These are phyloP conservation scores for Neurospora crassa DNA, from an alignment of 2,329 filamentous ascomycete genomes.

Conservation along the genomic window DNA sequence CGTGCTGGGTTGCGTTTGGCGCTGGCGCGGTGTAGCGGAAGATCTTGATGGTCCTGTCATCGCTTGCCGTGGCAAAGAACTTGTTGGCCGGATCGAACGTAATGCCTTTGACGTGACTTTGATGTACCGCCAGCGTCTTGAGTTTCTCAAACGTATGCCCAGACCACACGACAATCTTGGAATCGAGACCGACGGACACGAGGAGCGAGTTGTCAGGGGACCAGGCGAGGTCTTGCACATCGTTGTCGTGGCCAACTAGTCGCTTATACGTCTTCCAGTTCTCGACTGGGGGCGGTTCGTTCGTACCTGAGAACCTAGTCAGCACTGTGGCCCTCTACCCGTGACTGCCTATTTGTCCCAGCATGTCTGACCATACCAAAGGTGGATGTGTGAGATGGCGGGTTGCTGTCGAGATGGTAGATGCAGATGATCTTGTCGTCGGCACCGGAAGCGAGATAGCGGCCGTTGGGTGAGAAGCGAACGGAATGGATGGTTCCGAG, in stretches of 20 bases:
- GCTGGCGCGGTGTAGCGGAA: constrained; percentile 88
- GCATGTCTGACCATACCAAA: constrained; percentile 49
- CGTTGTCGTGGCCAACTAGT: constrained; percentile 93
- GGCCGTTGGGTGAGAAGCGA: constrained; percentile 89
- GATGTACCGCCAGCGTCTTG: constrained; percentile 85
- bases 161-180: constrained; percentile 97
- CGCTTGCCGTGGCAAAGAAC: constrained; percentile 96
- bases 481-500: constrained; percentile 96
- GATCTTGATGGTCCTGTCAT: constrained; percentile 93
- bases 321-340: constrained; percentile 4
- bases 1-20: constrained; percentile 85
- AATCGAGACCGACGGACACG: constrained; percentile 92
- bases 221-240: constrained; percentile 97
- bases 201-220: constrained; percentile 91
- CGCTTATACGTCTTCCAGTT: constrained; percentile 96
- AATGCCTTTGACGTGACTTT: constrained; percentile 97
- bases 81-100: constrained; percentile 98
- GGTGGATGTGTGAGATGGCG: constrained; percentile 64
- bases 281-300: constrained; percentile 86
- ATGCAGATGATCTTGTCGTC: constrained; percentile 99
- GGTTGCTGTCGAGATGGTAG: constrained; percentile 78
- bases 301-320: constrained; percentile 47
- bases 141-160: constrained; percentile 97
- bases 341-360: neutral
- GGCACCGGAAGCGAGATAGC: constrained; percentile 91